phyloP scores from a whole-genome alignment of 1,284 basidiomycete species.

The Xerocomus minutiporus region DNA sequence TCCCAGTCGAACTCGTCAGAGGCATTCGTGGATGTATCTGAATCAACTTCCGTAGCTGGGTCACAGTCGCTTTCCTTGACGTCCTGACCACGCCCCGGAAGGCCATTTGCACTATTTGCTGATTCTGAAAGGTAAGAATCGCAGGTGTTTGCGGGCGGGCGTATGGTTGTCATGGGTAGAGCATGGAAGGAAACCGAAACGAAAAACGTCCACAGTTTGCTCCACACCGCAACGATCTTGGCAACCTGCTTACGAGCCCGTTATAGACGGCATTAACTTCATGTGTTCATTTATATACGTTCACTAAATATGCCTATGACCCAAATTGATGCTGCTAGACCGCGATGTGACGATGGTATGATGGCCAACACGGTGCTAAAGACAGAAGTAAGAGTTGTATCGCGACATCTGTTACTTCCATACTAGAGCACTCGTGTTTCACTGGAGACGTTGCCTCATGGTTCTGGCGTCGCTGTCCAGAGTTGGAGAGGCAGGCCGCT shows the following conservation, averaged over 20 bases:
- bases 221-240: constrained; percentile 7
- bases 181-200: not conserved
- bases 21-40: constrained; percentile 56
- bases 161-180: constrained; percentile 18
- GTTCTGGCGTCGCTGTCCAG: not conserved
- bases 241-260: not conserved
- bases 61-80: constrained; percentile 5
- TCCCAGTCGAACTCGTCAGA: constrained; percentile 77
- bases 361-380: not conserved
- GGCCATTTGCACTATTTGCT: not conserved
- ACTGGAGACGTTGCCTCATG: constrained; percentile 17
- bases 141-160: constrained; percentile 1
- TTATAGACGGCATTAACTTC: too few species aligned
- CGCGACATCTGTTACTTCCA: too few species aligned
- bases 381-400: not conserved
- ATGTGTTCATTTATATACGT: constrained; percentile 3
- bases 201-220: not conserved
- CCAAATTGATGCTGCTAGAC: too few species aligned
- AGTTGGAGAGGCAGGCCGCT: constrained; percentile 14
- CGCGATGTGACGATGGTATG: too few species aligned
- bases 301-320: not conserved
- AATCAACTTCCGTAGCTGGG: constrained; percentile 30
- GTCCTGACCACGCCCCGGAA: constrained; percentile 3
- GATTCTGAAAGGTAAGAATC: constrained; percentile 12
- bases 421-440: not conserved